Percentiles rank a stretch among this genome's conserved stretches.
Conservation (phyloP, 2,329 filamentous ascomycete species). For the Trichoderma polysporum region DNA sequence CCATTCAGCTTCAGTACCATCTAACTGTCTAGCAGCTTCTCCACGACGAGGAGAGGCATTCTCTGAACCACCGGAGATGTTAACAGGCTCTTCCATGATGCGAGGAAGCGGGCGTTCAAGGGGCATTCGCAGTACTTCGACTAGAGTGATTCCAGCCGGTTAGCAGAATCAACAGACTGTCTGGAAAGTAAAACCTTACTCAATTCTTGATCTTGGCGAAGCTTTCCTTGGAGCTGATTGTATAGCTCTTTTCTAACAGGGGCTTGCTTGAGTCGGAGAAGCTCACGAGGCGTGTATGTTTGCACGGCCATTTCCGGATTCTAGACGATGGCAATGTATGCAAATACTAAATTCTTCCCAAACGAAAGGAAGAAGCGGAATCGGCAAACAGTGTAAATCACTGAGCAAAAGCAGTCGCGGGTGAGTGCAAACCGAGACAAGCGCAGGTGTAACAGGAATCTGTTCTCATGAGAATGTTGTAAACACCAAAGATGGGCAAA, state of each 20-base stretch:
- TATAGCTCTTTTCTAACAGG: conserved; percentile 31
- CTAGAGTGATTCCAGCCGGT: conserved; percentile 22
- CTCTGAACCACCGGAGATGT: conserved; percentile 17
- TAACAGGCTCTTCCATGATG: conserved; percentile 33
- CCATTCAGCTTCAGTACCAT: conserved; percentile 45
- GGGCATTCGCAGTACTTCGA: conserved; percentile 35
- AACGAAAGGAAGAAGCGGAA: conserved; percentile 42
- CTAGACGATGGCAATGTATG: conserved; percentile 42
- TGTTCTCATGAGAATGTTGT: conserved; percentile 30
- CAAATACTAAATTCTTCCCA: conserved; percentile 34
- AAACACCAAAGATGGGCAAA: not conserved
- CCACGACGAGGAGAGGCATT: conserved; percentile 19
- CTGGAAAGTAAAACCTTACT: conserved; percentile 35
- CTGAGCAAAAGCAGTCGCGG: conserved; percentile 26
- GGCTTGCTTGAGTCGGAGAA: conserved; percentile 39
- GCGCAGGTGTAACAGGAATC: conserved; percentile 32
- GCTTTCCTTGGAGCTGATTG: conserved; percentile 32
- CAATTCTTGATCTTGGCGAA: conserved; percentile 42
- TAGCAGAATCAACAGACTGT: too few species aligned
- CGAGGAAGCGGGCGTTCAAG: conserved; percentile 30
- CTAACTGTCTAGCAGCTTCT: conserved; percentile 33
- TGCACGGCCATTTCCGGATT: conserved; percentile 42
- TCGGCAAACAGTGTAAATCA: conserved; percentile 34
- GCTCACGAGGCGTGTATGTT: conserved; percentile 45
- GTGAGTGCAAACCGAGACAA: conserved; percentile 38